A percentile compares a stretch with the other conserved stretches of the same genome.
Evolutionary conservation across 345 rosid genomes (phyloP).

Genomic region (Rubroshorea leprosula): DNA sequence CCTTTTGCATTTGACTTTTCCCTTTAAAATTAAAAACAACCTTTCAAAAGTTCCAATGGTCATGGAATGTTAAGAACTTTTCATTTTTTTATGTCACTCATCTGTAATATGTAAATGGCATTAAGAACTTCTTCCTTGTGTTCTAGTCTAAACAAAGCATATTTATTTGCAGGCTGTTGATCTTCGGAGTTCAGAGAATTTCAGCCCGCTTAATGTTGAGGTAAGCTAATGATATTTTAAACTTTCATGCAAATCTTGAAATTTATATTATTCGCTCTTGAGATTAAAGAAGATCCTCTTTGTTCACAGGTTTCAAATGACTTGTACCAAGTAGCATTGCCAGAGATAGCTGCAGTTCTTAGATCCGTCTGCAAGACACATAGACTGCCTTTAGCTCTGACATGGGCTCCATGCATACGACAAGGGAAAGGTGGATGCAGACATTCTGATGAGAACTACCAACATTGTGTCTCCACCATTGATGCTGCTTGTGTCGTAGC

Average conservation of each 20-base stretch:
- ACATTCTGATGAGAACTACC: constrained; percentile 57
- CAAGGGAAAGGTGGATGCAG: constrained; percentile 65
- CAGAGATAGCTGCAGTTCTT: constrained; percentile 49
- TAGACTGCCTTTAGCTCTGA: constrained; percentile 69
- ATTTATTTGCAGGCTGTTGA: constrained; percentile 64
- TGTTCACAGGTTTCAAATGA: constrained; percentile 49
- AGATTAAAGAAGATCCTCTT: constrained; percentile 21
- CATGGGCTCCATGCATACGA: constrained; percentile 66
- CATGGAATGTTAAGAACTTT: constrained; percentile 2
- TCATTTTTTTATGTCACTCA: not conserved
- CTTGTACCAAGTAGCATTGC: constrained; percentile 44
- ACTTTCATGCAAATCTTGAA: constrained; percentile 7
- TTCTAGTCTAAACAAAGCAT: constrained; percentile 19
- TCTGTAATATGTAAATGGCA: constrained; percentile 15
- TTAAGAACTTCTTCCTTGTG: constrained; percentile 11
- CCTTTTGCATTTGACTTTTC: constrained; percentile 12
- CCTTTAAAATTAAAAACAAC: constrained; percentile 9
- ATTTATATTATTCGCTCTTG: constrained; percentile 19
- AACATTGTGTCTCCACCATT: constrained; percentile 52
- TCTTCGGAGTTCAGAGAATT: constrained; percentile 58
- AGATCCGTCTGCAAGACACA: constrained; percentile 51
- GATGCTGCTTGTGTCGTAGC: constrained; percentile 62
- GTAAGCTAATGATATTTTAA: constrained; percentile 28
- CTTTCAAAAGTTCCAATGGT: constrained; percentile 29
- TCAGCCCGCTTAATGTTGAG: constrained; percentile 44